These are phyloP conservation scores for Ilyonectria sp. DNA, from an alignment of 2,329 filamentous ascomycete genomes.

Conservation along the genomic window DNA sequence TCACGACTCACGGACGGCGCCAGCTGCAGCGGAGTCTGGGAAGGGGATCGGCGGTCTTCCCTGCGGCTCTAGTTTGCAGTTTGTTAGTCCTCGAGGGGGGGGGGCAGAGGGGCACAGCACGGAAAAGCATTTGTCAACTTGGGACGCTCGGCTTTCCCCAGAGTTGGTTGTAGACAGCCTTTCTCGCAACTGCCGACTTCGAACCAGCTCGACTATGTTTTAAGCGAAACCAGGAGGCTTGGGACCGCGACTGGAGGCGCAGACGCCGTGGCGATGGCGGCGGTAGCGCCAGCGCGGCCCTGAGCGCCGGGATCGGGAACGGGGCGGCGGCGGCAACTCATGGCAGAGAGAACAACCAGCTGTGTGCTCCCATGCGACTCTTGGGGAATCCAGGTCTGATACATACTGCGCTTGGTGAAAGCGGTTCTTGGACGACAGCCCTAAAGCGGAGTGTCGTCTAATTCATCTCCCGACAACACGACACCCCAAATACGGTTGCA, in stretches of 20 bases:
- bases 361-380: neutral
- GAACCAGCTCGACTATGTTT: neutral
- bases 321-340: neutral
- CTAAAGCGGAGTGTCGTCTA: neutral
- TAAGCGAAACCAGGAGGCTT: neutral
- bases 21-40: conserved; percentile 6
- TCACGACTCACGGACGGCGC: no score
- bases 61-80: neutral
- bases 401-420: neutral
- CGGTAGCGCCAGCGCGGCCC: conserved; percentile 14
- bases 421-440: neutral
- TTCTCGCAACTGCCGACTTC: neutral
- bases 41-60: conserved; percentile 26
- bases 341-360: neutral
- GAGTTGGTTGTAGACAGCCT: neutral
- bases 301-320: conserved; percentile 5
- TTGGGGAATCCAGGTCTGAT: conserved; percentile 1
- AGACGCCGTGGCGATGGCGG: conserved; percentile 22
- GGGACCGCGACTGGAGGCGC: conserved; percentile 6
- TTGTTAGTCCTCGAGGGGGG: neutral
- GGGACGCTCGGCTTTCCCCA: no score
- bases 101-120: neutral
- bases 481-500: neutral
- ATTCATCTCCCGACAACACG: neutral
- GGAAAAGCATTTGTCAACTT: neutral